phyloP scores from a whole-genome alignment of 768 basidiomycete genomes.

The Suillus hirtellus region DNA sequence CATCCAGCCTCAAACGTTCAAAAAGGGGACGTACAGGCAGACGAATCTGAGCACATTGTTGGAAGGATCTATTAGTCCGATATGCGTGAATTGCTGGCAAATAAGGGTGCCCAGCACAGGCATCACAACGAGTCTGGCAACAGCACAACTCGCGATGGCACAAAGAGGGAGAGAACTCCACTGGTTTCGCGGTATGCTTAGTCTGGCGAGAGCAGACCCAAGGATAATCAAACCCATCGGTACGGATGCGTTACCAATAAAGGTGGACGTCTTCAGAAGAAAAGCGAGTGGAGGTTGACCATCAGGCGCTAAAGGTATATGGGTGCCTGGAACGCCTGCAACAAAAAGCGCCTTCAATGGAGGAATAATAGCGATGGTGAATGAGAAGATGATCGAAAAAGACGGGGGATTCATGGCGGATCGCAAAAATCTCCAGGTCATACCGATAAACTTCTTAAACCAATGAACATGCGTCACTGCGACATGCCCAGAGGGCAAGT shows the following conservation, averaged over 20 bases:
- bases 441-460: constrained; percentile 1
- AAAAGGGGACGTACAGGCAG: constrained; percentile 54
- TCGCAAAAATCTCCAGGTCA: constrained; percentile 27
- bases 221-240: constrained; percentile 63
- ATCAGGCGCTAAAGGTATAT: constrained; percentile 57
- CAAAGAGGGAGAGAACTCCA: constrained; percentile 50
- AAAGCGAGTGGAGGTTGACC: constrained; percentile 67
- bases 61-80: constrained; percentile 46
- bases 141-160: constrained; percentile 53
- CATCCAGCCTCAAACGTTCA: neutral
- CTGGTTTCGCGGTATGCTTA: constrained; percentile 50
- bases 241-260: constrained; percentile 63
- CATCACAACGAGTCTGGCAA: constrained; percentile 55
- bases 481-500: neutral
- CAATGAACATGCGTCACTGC: constrained; percentile 1
- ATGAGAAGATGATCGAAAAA: constrained; percentile 51
- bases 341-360: constrained; percentile 64
- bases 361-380: constrained; percentile 57
- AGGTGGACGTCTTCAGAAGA: constrained; percentile 53
- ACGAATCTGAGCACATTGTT: constrained; percentile 66
- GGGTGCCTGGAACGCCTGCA: constrained; percentile 38
- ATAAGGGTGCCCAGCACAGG: constrained; percentile 65
- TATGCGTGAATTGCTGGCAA: constrained; percentile 46
- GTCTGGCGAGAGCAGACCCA: constrained; percentile 60
- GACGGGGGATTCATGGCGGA: constrained; percentile 50